Conservation (phyloP, 495 filamentous ascomycete genomes). For the Aspergillus haitiensis region DNA sequence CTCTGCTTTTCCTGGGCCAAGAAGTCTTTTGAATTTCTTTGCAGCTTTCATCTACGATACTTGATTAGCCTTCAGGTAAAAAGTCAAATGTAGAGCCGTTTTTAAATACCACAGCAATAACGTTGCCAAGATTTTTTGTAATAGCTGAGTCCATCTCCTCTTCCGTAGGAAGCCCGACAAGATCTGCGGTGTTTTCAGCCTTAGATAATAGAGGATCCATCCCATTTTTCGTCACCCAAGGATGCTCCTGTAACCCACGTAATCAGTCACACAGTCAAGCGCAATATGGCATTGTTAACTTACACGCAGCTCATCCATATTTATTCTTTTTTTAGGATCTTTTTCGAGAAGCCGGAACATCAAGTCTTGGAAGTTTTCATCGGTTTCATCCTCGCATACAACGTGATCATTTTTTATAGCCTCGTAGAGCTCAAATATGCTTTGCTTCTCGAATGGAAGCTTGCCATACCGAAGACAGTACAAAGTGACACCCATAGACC, state of each 20-base stretch:
- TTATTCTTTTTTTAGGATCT: conserved; percentile 74
- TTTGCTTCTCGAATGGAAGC: conserved; percentile 77
- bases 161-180: conserved; percentile 77
- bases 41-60: conserved; percentile 83
- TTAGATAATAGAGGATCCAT: conserved; percentile 75
- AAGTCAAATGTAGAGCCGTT: background rate
- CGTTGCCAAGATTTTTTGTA: conserved; percentile 77
- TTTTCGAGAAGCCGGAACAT: conserved; percentile 71
- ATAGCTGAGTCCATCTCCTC: conserved; percentile 90
- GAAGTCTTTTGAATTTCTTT: conserved; percentile 73
- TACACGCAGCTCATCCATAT: conserved; percentile 78
- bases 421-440: conserved; percentile 84
- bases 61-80: conserved; percentile 10
- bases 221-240: conserved; percentile 88
- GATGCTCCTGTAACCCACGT: conserved; percentile 64
- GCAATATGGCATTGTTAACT: conserved; percentile 4
- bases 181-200: conserved; percentile 82
- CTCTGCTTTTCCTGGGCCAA: conserved; percentile 47
- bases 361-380: conserved; percentile 64
- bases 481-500: conserved; percentile 97
- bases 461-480: conserved; percentile 89
- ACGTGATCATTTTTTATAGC: conserved; percentile 71
- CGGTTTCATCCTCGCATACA: conserved; percentile 45
- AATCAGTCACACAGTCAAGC: conserved; percentile 16
- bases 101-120: conserved; percentile 75